Evolutionary conservation across 345 rosid genomes (phyloP).

Genomic region (Microthlaspi erraticum): DNA sequence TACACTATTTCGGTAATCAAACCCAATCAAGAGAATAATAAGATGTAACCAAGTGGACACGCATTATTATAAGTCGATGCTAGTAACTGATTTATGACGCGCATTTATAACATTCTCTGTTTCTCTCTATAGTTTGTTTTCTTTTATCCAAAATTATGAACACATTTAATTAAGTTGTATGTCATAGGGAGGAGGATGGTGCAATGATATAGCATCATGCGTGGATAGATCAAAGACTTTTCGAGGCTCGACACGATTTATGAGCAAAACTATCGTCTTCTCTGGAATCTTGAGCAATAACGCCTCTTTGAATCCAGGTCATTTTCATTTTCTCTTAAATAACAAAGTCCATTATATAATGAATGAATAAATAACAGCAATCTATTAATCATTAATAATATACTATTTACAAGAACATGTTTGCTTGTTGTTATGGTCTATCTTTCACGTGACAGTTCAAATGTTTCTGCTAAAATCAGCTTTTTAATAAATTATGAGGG

Average conservation of each 20-base stretch:
- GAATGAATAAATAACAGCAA: neutral
- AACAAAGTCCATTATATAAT: neutral
- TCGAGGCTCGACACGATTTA: constrained; percentile 80
- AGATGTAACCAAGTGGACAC: neutral
- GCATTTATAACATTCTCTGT: constrained; percentile 44
- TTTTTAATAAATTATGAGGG: neutral
- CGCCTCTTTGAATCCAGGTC: constrained; percentile 87
- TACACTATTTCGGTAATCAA: neutral
- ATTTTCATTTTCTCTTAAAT: neutral
- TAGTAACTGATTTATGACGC: constrained; percentile 22
- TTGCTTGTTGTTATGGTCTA: constrained; percentile 40
- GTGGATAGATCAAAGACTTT: constrained; percentile 68
- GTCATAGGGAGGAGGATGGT: constrained; percentile 97
- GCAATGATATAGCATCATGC: constrained; percentile 82
- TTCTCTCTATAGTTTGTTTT: neutral
- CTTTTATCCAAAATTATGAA: neutral
- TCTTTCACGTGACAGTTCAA: constrained; percentile 43
- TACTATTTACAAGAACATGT: constrained; percentile 14
- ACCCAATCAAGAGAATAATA: neutral
- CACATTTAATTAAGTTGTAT: constrained; percentile 1
- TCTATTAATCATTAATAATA: neutral
- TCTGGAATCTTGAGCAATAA: constrained; percentile 85
- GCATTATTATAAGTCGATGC: neutral
- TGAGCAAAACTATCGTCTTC: constrained; percentile 70
- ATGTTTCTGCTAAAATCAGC: constrained; percentile 38